Evolutionary conservation across 345 rosid genomes (phyloP).

Genomic region (Rhodamnia argentea): DNA sequence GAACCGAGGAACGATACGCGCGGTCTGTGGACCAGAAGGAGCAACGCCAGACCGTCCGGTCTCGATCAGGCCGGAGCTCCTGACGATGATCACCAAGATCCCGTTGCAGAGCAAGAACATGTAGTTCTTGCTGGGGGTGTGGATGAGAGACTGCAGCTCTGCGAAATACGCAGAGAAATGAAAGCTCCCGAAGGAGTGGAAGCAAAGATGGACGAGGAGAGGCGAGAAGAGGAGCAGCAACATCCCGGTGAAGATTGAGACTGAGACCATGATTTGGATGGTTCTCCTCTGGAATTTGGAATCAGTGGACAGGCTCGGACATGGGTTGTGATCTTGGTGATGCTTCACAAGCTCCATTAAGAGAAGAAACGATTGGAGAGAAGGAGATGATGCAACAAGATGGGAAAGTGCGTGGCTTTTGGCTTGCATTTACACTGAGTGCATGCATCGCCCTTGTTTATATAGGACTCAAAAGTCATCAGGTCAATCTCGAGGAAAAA

Average conservation of each 20-base stretch:
- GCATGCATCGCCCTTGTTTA: background rate
- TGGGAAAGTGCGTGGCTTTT: background rate
- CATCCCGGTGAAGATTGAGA: constrained; percentile 30
- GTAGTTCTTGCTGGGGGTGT: constrained; percentile 39
- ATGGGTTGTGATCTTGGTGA: background rate
- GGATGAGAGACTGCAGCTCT: constrained; percentile 6
- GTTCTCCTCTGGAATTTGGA: background rate
- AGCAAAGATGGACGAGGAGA: background rate
- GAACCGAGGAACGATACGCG: background rate
- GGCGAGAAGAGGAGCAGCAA: constrained; percentile 6
- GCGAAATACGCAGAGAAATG: background rate
- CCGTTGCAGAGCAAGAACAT: constrained; percentile 76
- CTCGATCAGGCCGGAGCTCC: constrained; percentile 25
- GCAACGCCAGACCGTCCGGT: background rate
- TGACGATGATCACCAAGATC: constrained; percentile 37
- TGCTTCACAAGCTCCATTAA: background rate
- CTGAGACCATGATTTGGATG: constrained; percentile 15
- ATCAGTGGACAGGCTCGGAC: background rate
- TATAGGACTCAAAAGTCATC: background rate
- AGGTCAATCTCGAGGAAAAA: background rate
- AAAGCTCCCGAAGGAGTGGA: background rate
- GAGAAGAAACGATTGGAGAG: background rate
- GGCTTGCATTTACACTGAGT: background rate
- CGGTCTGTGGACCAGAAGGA: background rate
- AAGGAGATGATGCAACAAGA: background rate